Percentiles rank a stretch among this genome's conserved stretches.
phyloP scores from a whole-genome alignment of 176 grass and related monocot species.

The Thalia dealbata region DNA sequence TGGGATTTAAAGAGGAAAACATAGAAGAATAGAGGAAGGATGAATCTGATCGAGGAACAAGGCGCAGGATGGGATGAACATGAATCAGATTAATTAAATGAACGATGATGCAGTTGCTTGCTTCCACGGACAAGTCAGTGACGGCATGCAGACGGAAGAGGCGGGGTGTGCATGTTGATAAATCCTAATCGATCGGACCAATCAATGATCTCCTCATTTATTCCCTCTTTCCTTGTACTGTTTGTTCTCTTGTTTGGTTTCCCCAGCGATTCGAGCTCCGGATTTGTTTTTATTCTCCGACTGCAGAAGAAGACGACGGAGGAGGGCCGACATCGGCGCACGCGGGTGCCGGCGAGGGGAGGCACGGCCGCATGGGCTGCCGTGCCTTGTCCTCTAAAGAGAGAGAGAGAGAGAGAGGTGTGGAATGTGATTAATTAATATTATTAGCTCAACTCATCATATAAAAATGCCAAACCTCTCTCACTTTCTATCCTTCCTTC shows the following conservation, averaged over 20 bases:
- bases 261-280: neutral
- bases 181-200: too few relatives aligned
- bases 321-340: neutral
- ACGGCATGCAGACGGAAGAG: neutral
- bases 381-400: neutral
- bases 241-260: neutral
- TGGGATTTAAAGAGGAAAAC: too few relatives aligned
- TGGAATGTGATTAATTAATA: too few relatives aligned
- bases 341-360: conserved; percentile 5
- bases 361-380: neutral
- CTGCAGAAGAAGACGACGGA: neutral
- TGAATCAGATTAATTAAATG: too few relatives aligned
- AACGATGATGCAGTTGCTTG: too few relatives aligned
- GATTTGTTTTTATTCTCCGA: neutral
- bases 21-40: too few relatives aligned
- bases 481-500: neutral
- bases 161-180: too few relatives aligned
- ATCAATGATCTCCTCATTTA: neutral
- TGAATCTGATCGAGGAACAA: too few relatives aligned
- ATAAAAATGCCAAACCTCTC: neutral
- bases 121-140: neutral
- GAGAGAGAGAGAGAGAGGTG: neutral
- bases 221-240: neutral
- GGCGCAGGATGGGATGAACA: too few relatives aligned
- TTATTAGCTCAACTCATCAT: neutral